Percentiles rank a stretch among this genome's conserved stretches.
Evolutionary conservation across 1,284 basidiomycete species (phyloP).

Genomic region (Ganoderma boninense): DNA sequence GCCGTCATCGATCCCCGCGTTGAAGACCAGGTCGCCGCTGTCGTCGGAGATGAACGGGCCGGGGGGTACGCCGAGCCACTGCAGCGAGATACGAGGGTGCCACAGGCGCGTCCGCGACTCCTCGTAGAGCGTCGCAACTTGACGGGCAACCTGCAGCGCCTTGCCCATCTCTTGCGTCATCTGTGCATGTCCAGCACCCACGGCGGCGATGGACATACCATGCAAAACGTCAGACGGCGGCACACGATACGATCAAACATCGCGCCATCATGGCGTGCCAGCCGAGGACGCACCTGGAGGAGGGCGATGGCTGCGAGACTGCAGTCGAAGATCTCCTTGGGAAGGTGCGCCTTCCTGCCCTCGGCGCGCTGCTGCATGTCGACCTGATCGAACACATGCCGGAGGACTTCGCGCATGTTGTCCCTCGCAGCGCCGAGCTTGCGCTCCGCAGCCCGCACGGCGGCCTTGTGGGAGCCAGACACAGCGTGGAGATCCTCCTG

Average conservation of each 20-base stretch:
- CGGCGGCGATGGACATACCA: background rate
- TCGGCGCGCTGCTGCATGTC: slow-evolving; percentile 41
- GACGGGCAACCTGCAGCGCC: slow-evolving; percentile 47
- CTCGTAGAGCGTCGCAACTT: slow-evolving; percentile 46
- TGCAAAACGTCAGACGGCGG: background rate
- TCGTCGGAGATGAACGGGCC: slow-evolving; percentile 51
- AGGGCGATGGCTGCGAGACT: slow-evolving; percentile 54
- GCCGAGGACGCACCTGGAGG: slow-evolving; percentile 48
- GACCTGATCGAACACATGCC: slow-evolving; percentile 44
- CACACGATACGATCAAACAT: background rate
- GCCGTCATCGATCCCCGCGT: slow-evolving; percentile 35
- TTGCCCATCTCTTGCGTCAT: slow-evolving; percentile 53
- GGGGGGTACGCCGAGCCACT: slow-evolving; percentile 58
- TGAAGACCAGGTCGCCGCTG: slow-evolving; percentile 35
- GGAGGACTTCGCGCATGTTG: slow-evolving; percentile 45
- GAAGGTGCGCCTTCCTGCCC: slow-evolving; percentile 37
- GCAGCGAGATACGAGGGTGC: slow-evolving; percentile 52
- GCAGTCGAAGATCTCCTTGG: slow-evolving; percentile 46
- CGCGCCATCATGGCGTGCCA: background rate
- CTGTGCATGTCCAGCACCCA: slow-evolving; percentile 35
- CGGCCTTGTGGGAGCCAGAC: slow-evolving; percentile 39
- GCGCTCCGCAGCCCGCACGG: slow-evolving; percentile 39
- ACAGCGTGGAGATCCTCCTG: slow-evolving; percentile 26
- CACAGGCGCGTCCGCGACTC: slow-evolving; percentile 49
- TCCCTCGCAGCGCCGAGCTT: slow-evolving; percentile 43